Base-by-base conservation (phyloP, 495 filamentous ascomycete genomes). In the Penicillium nucicola region DNA sequence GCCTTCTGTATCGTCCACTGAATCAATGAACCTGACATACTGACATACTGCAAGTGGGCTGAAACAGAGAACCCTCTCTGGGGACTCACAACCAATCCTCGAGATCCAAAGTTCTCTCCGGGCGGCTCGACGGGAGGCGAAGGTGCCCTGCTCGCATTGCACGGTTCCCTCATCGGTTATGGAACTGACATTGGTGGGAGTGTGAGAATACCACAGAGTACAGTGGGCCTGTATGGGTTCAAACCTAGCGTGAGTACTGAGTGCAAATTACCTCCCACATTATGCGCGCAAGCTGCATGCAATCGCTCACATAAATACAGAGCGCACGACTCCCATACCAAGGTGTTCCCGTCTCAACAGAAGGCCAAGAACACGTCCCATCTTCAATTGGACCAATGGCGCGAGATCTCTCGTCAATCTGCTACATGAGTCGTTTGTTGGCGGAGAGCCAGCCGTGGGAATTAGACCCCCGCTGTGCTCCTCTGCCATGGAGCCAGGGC, bases 51-150 rank as follows among this genome's bases (percentile, higher is more conserved):
- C 20, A 19, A 74, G 69, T 74, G 66, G 77, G 69, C 68, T 18
- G 78, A 81, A 53, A 82, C 78, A 0, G 71, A 77, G 14, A 81
- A 80, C 55, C 78, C 77, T 15, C 64, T 82, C 1, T 80, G 76
- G 68, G 77, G 78, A n/a, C 55, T 77, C 15, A 82, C 78, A 0
- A 56, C 64, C 2, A 79, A 81, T 46, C 72, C 78, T n/a, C 54
- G 67, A 5, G 70, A 80, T 45, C 66, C 70, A 43, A 60, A 57
- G 5, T 65, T 73, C 13, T 81, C 78, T 0, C 51, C 78, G 0
- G 84, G 85, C 4, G 85, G 84, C 3, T 82, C 78, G 11, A 80
- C 80, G 0, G 84, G 85, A 8, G 86, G 86, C 14, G 85, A 89
- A 61, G 80, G 69, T 3, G 80, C 77, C 3, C 62, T 88, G 30